Conservation (phyloP, 352 stramenopile genomes). For the Globisporangium apiculatum region DNA sequence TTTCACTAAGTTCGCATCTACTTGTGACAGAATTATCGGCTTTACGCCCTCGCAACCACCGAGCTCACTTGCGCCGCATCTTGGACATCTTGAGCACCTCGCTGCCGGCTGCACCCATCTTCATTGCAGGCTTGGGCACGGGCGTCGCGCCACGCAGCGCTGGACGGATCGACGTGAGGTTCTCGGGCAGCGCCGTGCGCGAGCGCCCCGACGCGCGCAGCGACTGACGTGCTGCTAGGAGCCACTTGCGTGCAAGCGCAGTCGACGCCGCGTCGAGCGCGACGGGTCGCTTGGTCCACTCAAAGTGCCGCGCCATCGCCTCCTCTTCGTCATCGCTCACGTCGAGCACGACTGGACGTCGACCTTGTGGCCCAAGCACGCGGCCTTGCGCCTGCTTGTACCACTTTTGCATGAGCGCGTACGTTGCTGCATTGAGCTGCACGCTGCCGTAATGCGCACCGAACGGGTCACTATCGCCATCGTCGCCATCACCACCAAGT, state of each 20-base stretch:
- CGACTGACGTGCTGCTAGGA: conserved; percentile 54
- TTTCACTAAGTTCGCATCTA: too few relatives aligned
- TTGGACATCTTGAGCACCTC: conserved; percentile 45
- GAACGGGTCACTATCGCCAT: conserved; percentile 17
- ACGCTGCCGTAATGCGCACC: conserved; percentile 43
- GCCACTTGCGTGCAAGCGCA: conserved; percentile 77
- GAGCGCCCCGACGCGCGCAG: conserved; percentile 42
- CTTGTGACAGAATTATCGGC: too few relatives aligned
- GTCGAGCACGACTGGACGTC: conserved; percentile 49
- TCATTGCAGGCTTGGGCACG: conserved; percentile 60
- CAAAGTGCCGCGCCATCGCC: conserved; percentile 45
- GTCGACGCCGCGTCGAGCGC: conserved; percentile 68
- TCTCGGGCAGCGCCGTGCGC: conserved; percentile 31
- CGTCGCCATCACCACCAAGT: conserved; percentile 13
- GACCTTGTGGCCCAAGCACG: conserved; percentile 74
- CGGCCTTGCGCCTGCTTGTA: conserved; percentile 87
- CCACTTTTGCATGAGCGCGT: conserved; percentile 90
- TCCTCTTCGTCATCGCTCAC: conserved; percentile 88
- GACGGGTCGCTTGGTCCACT: conserved; percentile 77
- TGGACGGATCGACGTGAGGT: conserved; percentile 46
- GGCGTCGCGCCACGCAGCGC: conserved; percentile 38
- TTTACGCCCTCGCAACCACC: too few relatives aligned
- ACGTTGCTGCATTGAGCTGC: conserved; percentile 77
- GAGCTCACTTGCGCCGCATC: conserved; percentile 51
- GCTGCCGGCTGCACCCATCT: conserved; percentile 67